Evolutionary conservation across 1,284 basidiomycete genomes (phyloP).

Genomic region (Cutaneotrichosporon daszewskae): DNA sequence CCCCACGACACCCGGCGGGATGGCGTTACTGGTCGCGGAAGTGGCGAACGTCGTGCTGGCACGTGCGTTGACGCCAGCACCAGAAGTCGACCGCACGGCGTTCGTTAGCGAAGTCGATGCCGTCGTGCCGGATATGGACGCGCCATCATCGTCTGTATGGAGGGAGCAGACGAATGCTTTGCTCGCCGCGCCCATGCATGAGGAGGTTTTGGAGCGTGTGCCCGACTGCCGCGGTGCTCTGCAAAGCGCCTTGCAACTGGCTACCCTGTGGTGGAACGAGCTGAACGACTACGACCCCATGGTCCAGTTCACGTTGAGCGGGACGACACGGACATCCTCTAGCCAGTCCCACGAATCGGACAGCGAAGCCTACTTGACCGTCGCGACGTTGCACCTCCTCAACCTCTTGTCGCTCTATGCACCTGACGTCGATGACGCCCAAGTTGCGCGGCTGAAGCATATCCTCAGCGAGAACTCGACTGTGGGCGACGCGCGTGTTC

Average conservation of each 20-base stretch:
- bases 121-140: not conserved
- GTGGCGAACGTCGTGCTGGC: slow-evolving; percentile 35
- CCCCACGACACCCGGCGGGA: slow-evolving; percentile 26
- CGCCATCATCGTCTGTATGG: slow-evolving; percentile 15
- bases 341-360: slow-evolving; percentile 26
- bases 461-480: slow-evolving; percentile 77
- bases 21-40: slow-evolving; percentile 34
- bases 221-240: slow-evolving; percentile 17
- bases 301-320: no score
- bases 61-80: slow-evolving; percentile 22
- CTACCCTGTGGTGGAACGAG: slow-evolving; percentile 39
- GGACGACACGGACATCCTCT: no score
- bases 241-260: slow-evolving; percentile 20
- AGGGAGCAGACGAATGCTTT: slow-evolving; percentile 25
- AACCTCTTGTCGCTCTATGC: slow-evolving; percentile 75
- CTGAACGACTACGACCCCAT: slow-evolving; percentile 15
- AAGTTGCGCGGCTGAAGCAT: slow-evolving; percentile 66
- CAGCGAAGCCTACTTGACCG: slow-evolving; percentile 38
- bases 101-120: slow-evolving; percentile 20
- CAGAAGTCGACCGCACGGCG: slow-evolving; percentile 14
- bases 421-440: slow-evolving; percentile 61
- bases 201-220: no score
- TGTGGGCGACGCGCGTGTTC: slow-evolving; percentile 59
- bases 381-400: slow-evolving; percentile 60
- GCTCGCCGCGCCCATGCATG: slow-evolving; percentile 16